Base-by-base conservation (phyloP, 129 eudicot genomes). In the Flaveria linearis region DNA sequence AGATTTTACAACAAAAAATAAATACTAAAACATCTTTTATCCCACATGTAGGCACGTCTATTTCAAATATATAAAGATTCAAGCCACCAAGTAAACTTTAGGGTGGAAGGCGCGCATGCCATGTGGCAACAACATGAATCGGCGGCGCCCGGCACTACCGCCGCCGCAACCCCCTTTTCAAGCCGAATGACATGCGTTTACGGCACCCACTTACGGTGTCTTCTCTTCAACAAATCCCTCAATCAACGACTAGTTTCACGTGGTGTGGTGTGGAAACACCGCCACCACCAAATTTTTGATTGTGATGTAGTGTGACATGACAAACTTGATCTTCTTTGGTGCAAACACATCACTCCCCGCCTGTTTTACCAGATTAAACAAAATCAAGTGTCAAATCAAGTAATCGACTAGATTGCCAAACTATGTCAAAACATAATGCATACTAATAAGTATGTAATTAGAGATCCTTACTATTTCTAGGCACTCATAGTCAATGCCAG, bases 401-500 rank as follows among this genome's bases (percentile, higher is more conserved):
- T 11, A 11, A 7, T 9, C 0, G 6, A 41, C 53, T n/a, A n/a
- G 8, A 9, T 25, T 2, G 45, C 18, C 46, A 5, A 43, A 23
- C 46, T 15, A 20, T 43, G 53, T 4, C 7, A 20, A 0, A 4
- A 53, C 64, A 52, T 30, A 16, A 0, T 16, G 10, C 50, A 28
- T 12, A 51, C 14, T 62, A 39, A 20, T 2, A 22, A 43, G 12
- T 23, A 60, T 23, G 50, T 13, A 26, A 79, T 17, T 1, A 7
- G 2, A 72, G 16, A 69, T 52, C 80, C 97, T 89, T 87, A 92
- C 96, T 51, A 92, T 73, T 80, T 85, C 88, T 7, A 95, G 98
- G 81, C 89, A 86, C 80, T 86, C 80, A 47, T 88, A 93, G 61
- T 93, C 96, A 18, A 93, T 88, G 42, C 96, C 98, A 83, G 98